phyloP scores from a whole-genome alignment of 352 stramenopile species.

The Pelagophyceae sp. region DNA sequence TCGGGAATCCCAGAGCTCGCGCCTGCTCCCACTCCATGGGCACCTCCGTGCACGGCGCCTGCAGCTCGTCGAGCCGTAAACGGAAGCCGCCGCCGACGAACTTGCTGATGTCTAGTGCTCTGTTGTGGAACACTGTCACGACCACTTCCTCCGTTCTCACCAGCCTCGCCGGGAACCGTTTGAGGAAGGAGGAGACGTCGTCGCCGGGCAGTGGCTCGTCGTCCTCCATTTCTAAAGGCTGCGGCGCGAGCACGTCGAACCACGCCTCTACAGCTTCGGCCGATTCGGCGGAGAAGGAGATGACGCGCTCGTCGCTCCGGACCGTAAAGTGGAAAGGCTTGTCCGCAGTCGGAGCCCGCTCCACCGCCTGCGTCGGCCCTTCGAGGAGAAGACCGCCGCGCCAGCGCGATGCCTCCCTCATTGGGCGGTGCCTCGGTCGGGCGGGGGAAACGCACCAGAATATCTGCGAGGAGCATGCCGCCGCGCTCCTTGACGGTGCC shows the following conservation, averaged over 20 bases:
- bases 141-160: slow-evolving; percentile 4
- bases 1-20: neutral
- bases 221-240: neutral
- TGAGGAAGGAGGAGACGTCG: neutral
- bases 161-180: slow-evolving; percentile 5
- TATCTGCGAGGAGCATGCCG: neutral
- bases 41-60: neutral
- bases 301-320: neutral
- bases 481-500: slow-evolving; percentile 5
- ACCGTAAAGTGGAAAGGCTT: slow-evolving; percentile 7
- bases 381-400: no score
- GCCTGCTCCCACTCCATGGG: neutral
- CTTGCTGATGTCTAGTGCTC: neutral
- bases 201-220: neutral
- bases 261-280: neutral
- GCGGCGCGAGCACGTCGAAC: neutral
- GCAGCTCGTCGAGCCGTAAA: neutral
- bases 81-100: slow-evolving; percentile 10
- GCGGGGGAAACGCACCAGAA: no score
- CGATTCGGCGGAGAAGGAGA: neutral
- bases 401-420: no score
- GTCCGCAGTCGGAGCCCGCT: neutral
- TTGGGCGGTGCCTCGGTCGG: no score
- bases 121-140: neutral
- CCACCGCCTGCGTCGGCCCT: no score